Percentiles rank a stretch among this genome's conserved stretches.
Evolutionary conservation across 441 rosid genomes (phyloP).

Genomic region (Lepidium campestre): DNA sequence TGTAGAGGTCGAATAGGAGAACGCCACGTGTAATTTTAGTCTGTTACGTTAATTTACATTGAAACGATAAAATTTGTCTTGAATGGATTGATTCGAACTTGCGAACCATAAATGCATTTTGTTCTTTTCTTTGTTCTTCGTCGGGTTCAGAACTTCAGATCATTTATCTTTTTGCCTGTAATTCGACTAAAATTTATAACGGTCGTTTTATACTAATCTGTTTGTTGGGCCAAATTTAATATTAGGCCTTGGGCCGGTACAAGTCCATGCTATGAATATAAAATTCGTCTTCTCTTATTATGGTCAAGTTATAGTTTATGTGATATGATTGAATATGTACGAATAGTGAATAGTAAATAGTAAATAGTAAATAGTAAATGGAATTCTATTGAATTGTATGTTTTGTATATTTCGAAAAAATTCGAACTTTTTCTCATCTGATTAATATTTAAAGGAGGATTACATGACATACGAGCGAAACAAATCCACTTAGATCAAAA

Average conservation of each 20-base stretch:
- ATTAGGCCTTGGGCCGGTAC: not conserved
- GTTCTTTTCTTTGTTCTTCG: not conserved
- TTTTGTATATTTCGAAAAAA: too few species aligned
- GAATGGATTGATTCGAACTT: not conserved
- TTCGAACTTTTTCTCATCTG: too few species aligned
- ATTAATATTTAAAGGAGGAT: too few species aligned
- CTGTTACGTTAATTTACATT: slow-evolving; percentile 13
- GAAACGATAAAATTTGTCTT: slow-evolving; percentile 10
- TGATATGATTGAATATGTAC: too few species aligned
- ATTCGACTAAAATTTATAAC: not conserved
- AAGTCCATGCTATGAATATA: not conserved
- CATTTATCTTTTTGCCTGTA: not conserved
- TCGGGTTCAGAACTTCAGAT: not conserved
- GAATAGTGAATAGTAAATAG: too few species aligned
- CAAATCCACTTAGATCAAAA: too few species aligned
- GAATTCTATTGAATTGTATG: too few species aligned
- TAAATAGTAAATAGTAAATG: too few species aligned
- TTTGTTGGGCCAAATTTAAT: not conserved
- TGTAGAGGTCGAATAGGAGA: not conserved
- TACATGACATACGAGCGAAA: too few species aligned
- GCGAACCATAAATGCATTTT: slow-evolving; percentile 7
- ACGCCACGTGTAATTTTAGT: not conserved
- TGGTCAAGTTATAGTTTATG: not conserved
- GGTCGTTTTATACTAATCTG: not conserved
- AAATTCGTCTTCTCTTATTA: not conserved